Base-by-base conservation (phyloP, 345 rosid genomes). In the Noccaea caerulescens region DNA sequence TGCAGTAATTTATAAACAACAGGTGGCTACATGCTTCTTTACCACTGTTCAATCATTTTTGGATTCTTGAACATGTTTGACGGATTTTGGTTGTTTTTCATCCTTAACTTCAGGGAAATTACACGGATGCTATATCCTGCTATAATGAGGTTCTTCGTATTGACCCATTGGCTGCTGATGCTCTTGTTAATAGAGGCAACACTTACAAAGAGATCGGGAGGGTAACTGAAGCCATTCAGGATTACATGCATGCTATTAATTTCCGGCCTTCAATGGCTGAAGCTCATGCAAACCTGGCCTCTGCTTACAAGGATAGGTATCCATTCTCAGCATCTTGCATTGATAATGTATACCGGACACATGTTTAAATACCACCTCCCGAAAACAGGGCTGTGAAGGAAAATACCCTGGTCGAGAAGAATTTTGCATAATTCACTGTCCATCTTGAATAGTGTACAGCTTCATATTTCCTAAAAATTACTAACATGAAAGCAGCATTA, bases 261-360 rank as follows among this genome's bases (percentile, higher is more conserved):
- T 72, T 90, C 63, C 83, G 96, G 61, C 99, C 99, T 45, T 66
- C 86, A 42, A 95, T 95, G 99, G 93, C 98, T 62, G 99, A 95
- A 81, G 99, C 99, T 43, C 99, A 95, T 85, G 98, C 99, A 72
- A 95, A 95, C 80, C 79, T 95, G 75, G 99, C 99, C 69, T 95
- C 99, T n/a, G 98, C 99, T 66, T 92, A 95, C 70, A 95, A 95
- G 77, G 99, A 95, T 79, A 95, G 99, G 99, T 92, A 82, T 49
- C 56, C 53, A 7, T 61, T 68, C 27, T n/a, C 25, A 32, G 37
- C 18, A 16, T 57, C 6, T 50, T 73, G 38, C 46, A 58, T 66
- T 66, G 41, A 23, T n/a, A 33, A 9, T 45, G 49, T 25, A 13
- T 56, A 11, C 10, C 6, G n/a, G 65, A 14, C 34, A 41, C 53